Evolutionary conservation across 2,329 filamentous ascomycete genomes (phyloP).

Genomic region (Ustilaginoidea virens): DNA sequence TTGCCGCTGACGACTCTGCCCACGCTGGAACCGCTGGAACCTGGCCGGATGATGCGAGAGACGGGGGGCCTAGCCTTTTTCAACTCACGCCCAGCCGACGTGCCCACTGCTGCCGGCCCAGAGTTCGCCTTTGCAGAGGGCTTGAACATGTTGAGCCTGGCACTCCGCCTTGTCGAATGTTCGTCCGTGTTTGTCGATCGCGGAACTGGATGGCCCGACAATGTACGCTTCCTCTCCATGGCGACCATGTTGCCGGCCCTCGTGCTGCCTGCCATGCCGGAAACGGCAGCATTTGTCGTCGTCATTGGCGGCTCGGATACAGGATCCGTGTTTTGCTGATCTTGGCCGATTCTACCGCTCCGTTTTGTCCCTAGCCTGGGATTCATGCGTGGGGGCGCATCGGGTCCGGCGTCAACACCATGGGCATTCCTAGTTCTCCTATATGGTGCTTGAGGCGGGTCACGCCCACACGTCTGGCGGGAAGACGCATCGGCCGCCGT

Average conservation of each 20-base stretch:
- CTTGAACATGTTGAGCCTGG: conserved; percentile 53
- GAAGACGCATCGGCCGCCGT: conserved; percentile 10
- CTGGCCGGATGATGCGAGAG: conserved; percentile 48
- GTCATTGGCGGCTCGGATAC: conserved; percentile 25
- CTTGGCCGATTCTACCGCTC: conserved; percentile 19
- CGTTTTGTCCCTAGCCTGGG: conserved; percentile 34
- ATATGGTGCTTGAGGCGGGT: conserved; percentile 35
- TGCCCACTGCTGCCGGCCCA: conserved; percentile 38
- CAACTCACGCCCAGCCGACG: conserved; percentile 50
- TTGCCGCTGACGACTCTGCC: conserved; percentile 84
- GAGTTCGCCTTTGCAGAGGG: conserved; percentile 52
- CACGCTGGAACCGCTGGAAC: conserved; percentile 53
- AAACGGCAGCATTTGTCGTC: conserved; percentile 16
- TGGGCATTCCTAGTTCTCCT: conserved; percentile 40
- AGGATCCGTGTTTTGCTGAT: conserved; percentile 19
- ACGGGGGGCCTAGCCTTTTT: conserved; percentile 71
- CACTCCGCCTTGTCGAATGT: conserved; percentile 48
- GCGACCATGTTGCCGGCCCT: conserved; percentile 24
- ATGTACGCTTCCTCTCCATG: conserved; percentile 69
- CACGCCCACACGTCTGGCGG: conserved; percentile 15
- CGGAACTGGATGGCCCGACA: conserved; percentile 66
- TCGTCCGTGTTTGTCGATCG: conserved; percentile 39
- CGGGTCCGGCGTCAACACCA: conserved; percentile 32
- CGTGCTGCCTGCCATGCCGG: conserved; percentile 16
- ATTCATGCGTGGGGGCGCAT: conserved; percentile 50